Base-by-base conservation (phyloP, 345 rosid species). In the Jatropha curcas region DNA sequence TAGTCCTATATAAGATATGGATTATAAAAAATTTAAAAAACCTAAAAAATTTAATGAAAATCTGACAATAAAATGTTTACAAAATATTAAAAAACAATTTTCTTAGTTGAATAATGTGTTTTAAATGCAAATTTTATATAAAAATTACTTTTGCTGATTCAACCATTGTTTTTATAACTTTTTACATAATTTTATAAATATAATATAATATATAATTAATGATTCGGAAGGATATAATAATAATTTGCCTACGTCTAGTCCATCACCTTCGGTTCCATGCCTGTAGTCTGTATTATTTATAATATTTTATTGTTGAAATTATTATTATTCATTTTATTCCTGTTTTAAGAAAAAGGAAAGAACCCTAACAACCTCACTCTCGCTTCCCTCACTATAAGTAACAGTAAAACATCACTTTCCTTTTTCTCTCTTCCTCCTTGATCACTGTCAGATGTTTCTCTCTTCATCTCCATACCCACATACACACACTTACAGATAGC, bases 361-460 rank as follows among this genome's bases (percentile, higher is more conserved):
- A 78, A 55, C 72, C 72, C 76, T 64, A 70, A 77, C 84, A 1
- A 70, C 76, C 74, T 67, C 70, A 22, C 78, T 74, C 50, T 24
- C 57, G 52, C 67, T 56, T n/a, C 62, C 8, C 56, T 16, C 24
- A 70, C 50, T 22, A 14, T 16, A 69, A 68, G 7, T 16, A 69
- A 68, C 51, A 35, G 60, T 67, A 43, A 66, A 57, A 30, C 62
- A 52, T 58, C 78, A 28, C 69, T 72, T 63, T 66, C 52, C 65
- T 35, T 24, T 65, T 41, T 65, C 37, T n/a, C n/a, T n/a, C n/a
- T 14, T 66, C 60, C 48, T 65, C 37, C 25, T 71, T 17, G 1
- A 17, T 4, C 77, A 33, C 77, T 20, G 30, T 60, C 30, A 25
- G 33, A 60, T 51, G 35, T 25, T 63, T 41, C 56, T 82, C 83